Base-by-base conservation (phyloP, 2,329 filamentous ascomycete genomes). In the Cylindrodendrum hubeiense region DNA sequence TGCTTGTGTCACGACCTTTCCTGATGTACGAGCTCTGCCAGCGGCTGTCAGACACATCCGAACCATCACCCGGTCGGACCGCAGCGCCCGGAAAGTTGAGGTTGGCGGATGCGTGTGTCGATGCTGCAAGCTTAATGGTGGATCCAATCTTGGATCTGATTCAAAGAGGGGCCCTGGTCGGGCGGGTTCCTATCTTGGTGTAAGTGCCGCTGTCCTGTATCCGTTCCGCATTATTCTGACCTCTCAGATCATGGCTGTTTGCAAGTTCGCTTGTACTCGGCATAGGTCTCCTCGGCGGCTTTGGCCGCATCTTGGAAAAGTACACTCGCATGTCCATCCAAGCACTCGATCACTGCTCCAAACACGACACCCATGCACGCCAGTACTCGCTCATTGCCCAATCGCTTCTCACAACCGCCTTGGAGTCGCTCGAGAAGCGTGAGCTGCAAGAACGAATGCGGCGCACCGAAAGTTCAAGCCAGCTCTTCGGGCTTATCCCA, bases 331-430 rank as follows among this genome's bases (percentile, higher is more conserved):
- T 82, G 74, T 83, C 83, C 1, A 85, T 87, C 17, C 73, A 78
- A 5, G 81, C 82, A 0, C 77, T 87, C 3, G 83, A 86, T 49
- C 81, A 85, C 63, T 85, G 87, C 52, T 82, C 84, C 2, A 78
- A 81, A 13, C 75, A 80, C 33, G 85, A 87, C 61, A 79, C 83
- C 0, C 85, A 87, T 66, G 85, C 85, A 2, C 74, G 77, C 7
- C 85, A 87, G 65, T 87, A 87, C 70, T 84, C 84, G 0, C 81
- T 86, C 33, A 86, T 87, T 44, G 84, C 84, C 0, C 82, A 85
- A 57, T 85, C 85, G 0, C 79, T 87, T 0, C 79, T 87, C 0
- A 77, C 76, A 0, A 83, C 82, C 0, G 84, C 84, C 0, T 71
- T 84, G 1, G 80, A 82, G 41, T 79, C 86, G 21, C 79, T 87